Percentiles rank a stretch among this genome's conserved stretches.
phyloP scores from a whole-genome alignment of 2,329 filamentous ascomycete species.

The Pseudopithomyces maydicus region DNA sequence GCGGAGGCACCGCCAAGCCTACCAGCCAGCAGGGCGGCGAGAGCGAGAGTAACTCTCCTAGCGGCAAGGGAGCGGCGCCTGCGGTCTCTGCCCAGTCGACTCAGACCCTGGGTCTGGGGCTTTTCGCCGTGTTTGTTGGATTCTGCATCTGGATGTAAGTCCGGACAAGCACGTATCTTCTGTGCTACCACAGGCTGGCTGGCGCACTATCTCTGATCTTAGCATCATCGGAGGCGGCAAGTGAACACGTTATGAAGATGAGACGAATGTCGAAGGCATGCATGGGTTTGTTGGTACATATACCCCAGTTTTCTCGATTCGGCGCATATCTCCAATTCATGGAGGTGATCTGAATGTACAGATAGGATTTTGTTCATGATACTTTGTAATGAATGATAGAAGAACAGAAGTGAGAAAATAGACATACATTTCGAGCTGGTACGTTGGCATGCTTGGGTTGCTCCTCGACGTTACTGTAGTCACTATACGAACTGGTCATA shows the following conservation, averaged over 20 bases:
- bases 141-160: constrained; percentile 31
- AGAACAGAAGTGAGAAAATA: no score
- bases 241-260: not conserved
- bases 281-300: constrained; percentile 1
- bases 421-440: no score
- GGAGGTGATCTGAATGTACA: not conserved
- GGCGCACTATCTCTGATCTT: not conserved
- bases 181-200: not conserved
- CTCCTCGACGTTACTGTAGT: no score
- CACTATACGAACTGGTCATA: no score
- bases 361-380: not conserved
- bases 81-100: constrained; percentile 19
- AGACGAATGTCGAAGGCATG: not conserved
- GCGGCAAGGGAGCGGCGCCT: constrained; percentile 20
- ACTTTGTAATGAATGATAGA: not conserved
- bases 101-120: constrained; percentile 26
- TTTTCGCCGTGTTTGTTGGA: constrained; percentile 25
- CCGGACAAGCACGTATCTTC: not conserved
- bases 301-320: not conserved
- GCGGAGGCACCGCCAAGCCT: constrained; percentile 3
- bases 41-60: constrained; percentile 8
- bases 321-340: not conserved
- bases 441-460: no score
- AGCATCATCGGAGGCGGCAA: no score
- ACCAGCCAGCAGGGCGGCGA: constrained; percentile 7